These are phyloP conservation scores for Mycocentrospora acerina DNA, from an alignment of 2,329 filamentous ascomycete species.

Conservation along the genomic window DNA sequence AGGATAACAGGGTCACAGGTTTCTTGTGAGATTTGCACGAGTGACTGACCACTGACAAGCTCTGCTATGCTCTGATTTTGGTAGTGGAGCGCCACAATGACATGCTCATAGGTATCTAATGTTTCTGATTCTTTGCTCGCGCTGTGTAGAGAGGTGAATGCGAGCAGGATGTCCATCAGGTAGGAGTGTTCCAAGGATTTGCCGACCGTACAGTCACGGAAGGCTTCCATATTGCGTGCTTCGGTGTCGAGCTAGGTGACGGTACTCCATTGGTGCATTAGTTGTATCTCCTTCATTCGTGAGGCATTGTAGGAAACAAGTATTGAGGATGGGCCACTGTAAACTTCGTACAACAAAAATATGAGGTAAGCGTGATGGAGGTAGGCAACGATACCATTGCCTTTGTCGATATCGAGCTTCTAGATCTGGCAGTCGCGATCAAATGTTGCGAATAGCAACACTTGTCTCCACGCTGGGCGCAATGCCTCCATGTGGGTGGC, in stretches of 20 bases:
- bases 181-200: slow-evolving; percentile 10
- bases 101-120: neutral
- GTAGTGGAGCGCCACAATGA: slow-evolving; percentile 2
- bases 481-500: slow-evolving; percentile 3
- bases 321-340: neutral
- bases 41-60: neutral
- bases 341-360: neutral
- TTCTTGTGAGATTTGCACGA: neutral
- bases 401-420: neutral
- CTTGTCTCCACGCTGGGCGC: slow-evolving; percentile 6
- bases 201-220: slow-evolving; percentile 6
- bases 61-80: slow-evolving; percentile 5
- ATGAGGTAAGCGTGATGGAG: neutral
- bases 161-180: slow-evolving; percentile 13
- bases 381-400: neutral
- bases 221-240: slow-evolving; percentile 5
- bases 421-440: too few relatives aligned
- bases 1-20: neutral
- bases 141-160: slow-evolving; percentile 9
- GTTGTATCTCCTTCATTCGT: slow-evolving; percentile 8
- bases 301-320: slow-evolving; percentile 1
- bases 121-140: slow-evolving; percentile 1
- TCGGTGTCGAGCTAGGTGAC: slow-evolving; percentile 5
- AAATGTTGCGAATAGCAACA: slow-evolving; percentile 9
- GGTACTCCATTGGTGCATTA: slow-evolving; percentile 17